Conservation (phyloP, 1,284 basidiomycete species). For the Heterobasidion irregulare region DNA sequence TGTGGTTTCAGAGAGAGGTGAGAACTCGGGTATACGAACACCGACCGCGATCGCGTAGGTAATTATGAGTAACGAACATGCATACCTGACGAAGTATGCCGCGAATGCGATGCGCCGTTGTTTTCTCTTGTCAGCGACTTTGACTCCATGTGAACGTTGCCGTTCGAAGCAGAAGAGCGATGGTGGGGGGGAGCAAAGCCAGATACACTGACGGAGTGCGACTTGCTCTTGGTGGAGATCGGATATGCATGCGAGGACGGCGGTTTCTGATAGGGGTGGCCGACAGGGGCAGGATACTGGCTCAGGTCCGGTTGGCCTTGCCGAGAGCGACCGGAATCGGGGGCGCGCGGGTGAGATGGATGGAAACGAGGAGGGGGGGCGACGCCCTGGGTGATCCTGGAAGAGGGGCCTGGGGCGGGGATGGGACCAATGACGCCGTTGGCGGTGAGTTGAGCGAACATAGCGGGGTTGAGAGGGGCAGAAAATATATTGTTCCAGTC, state of each 20-base stretch:
- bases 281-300: not conserved
- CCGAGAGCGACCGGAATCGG: slow-evolving; percentile 2
- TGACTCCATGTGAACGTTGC: not conserved
- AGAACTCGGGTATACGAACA: not conserved
- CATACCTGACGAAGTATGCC: slow-evolving; percentile 9
- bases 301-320: not conserved
- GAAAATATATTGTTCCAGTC: slow-evolving; percentile 54
- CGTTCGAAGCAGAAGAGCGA: not conserved
- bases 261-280: not conserved
- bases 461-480: slow-evolving; percentile 44
- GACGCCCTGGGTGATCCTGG: slow-evolving; percentile 1
- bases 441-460: slow-evolving; percentile 51
- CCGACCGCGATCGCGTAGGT: not conserved
- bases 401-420: slow-evolving; percentile 15
- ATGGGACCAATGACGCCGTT: slow-evolving; percentile 38
- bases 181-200: slow-evolving; percentile 17
- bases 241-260: not conserved
- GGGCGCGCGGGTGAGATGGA: not conserved
- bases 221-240: slow-evolving; percentile 18
- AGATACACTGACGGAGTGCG: slow-evolving; percentile 15
- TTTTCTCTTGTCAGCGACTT: not conserved
- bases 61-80: not conserved
- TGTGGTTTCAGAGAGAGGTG: not conserved
- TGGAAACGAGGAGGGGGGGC: slow-evolving; percentile 4
- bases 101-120: not conserved